A percentile compares a stretch with the other conserved stretches of the same genome.
phyloP scores from a whole-genome alignment of 2,329 filamentous ascomycete species.

The Aureobasidium lini region DNA sequence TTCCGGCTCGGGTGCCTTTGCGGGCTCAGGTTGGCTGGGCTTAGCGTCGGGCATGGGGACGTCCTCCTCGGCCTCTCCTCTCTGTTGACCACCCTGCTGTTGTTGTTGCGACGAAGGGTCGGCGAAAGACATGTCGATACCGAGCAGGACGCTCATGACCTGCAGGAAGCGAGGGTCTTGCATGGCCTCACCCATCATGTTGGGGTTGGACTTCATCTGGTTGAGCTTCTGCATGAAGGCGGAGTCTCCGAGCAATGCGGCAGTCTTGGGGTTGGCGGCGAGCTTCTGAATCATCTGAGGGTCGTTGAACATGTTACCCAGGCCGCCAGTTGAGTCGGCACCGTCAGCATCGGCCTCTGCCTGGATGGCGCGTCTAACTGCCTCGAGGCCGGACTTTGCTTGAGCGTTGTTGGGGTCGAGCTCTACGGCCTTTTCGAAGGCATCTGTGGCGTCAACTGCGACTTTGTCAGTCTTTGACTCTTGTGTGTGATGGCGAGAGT shows the following conservation, averaged over 20 bases:
- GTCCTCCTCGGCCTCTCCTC: constrained; percentile 58
- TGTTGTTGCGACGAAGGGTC: constrained; percentile 36
- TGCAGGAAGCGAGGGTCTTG: constrained; percentile 86
- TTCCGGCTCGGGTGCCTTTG: constrained; percentile 57
- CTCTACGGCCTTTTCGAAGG: constrained; percentile 92
- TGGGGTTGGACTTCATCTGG: constrained; percentile 71
- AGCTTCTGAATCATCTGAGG: constrained; percentile 86
- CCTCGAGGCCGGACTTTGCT: constrained; percentile 78
- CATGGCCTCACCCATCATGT: constrained; percentile 70
- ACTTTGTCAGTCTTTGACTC: not conserved
- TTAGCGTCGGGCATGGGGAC: constrained; percentile 68
- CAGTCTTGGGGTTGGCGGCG: constrained; percentile 89
- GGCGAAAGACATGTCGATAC: constrained; percentile 79
- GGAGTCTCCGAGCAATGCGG: constrained; percentile 67
- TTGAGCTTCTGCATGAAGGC: constrained; percentile 88
- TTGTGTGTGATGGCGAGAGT: not conserved
- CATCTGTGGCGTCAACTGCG: constrained; percentile 68
- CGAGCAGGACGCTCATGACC: constrained; percentile 87
- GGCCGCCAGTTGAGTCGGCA: constrained; percentile 62
- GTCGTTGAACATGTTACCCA: constrained; percentile 93
- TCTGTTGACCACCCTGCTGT: constrained; percentile 25
- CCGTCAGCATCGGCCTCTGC: constrained; percentile 60
- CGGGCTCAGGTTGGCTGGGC: constrained; percentile 46
- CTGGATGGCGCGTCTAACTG: constrained; percentile 83
- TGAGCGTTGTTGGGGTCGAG: constrained; percentile 85